phyloP scores from a whole-genome alignment of 176 grass and related monocot species.

The Carex scoparia region DNA sequence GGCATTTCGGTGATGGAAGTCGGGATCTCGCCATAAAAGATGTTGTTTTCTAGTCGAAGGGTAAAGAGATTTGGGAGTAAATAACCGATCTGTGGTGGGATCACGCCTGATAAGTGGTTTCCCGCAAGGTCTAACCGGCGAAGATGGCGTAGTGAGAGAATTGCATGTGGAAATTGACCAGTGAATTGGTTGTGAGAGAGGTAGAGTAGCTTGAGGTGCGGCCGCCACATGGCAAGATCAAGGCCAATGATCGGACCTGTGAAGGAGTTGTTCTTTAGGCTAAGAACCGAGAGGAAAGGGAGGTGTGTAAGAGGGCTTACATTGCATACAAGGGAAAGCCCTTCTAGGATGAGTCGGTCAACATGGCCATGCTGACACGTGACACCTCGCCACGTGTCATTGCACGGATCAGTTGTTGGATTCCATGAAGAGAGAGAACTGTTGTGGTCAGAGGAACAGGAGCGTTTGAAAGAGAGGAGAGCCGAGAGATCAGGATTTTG shows the following conservation, averaged over 20 bases:
- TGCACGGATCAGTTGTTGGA: conserved; percentile 46
- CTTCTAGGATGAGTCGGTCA: conserved; percentile 58
- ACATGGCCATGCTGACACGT: conserved; percentile 40
- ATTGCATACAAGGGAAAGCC: conserved; percentile 46
- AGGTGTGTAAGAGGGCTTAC: conserved; percentile 43
- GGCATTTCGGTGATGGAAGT: conserved; percentile 36
- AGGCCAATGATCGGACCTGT: conserved; percentile 35
- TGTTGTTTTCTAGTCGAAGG: conserved; percentile 49
- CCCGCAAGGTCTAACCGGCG: conserved; percentile 65
- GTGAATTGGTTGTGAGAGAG: conserved; percentile 78
- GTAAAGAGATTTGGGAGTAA: conserved; percentile 57
- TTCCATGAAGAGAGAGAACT: conserved; percentile 54
- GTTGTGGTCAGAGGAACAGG: conserved; percentile 30
- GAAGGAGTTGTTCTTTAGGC: conserved; percentile 84
- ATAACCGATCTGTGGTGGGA: conserved; percentile 60
- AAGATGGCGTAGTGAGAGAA: conserved; percentile 69
- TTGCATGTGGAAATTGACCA: conserved; percentile 49
- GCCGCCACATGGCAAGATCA: conserved; percentile 46
- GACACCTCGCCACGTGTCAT: conserved; percentile 55
- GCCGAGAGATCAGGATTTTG: conserved; percentile 35
- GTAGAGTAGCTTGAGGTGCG: conserved; percentile 84
- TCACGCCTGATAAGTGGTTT: conserved; percentile 38
- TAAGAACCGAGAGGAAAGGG: conserved; percentile 53
- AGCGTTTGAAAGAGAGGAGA: conserved; percentile 67
- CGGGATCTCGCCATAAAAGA: conserved; percentile 45